Base-by-base conservation (phyloP, 176 grass and related monocot genomes). In the Carex myosuroides region DNA sequence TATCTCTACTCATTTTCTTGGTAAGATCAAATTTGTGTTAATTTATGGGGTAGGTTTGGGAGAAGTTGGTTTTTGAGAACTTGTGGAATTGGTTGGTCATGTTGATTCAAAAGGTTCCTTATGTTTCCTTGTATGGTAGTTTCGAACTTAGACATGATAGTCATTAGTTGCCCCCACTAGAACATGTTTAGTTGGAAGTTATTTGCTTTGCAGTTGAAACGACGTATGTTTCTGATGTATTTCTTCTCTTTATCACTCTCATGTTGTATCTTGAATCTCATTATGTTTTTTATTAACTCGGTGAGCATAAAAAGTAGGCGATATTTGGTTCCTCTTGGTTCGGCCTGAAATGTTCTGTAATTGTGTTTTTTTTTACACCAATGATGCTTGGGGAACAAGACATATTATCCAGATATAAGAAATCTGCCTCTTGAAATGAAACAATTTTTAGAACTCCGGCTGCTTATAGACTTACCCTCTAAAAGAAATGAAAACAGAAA, bases 11-110 rank as follows among this genome's bases (percentile, higher is more conserved):
- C 37, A 41, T 81, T 64, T 81, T 41, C 61, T 81, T 44, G 33
- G 62, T 48, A 83, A 57, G 13, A 78, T 78, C 64, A 17, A 69
- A 29, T 83, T 62, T 54, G 80, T 83, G 62, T 50, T 64, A 66
- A 69, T 68, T 69, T 83, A 52, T 83, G 64, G 62, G 42, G 13
- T 83, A 66, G 8, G 62, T 69, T 64, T 83, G 62, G 33, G 57
- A 17, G 50, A 17, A n/a, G 5, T 55, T 29, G 68, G 81, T 64
- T 67, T 24, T 18, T 77, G 80, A 64, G 10, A 68, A 66, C 29
- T 83, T 66, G 39, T 68, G 68, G 62, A 68, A 69, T 66, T 69
- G 17, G 6, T 14, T 6, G 44, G 16, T 68, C 39, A 52, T 52
- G 39, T 22, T 66, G 63, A 52, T 18, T 6, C 8, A 24, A 17